These are phyloP conservation scores for Vanderwaltozyma verrucispora DNA, from an alignment of 805 yeast species.

Conservation along the genomic window DNA sequence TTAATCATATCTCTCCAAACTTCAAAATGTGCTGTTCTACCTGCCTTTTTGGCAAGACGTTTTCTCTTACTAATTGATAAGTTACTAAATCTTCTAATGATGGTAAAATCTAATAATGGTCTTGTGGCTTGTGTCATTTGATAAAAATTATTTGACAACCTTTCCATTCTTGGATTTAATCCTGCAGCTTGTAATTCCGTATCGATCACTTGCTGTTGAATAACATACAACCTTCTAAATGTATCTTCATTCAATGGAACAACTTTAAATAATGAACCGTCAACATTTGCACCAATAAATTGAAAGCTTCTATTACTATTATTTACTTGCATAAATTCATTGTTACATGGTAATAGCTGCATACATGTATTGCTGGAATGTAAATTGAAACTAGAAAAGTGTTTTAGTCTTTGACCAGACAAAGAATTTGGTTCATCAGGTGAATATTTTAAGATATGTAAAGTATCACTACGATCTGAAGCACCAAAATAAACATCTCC, in stretches of 20 bases:
- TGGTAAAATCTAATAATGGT: constrained; percentile 55
- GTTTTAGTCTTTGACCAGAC: constrained; percentile 67
- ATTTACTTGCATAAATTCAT: constrained; percentile 17
- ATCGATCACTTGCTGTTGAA: constrained; percentile 81
- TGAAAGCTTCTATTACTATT: constrained; percentile 35
- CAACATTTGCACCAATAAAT: constrained; percentile 60
- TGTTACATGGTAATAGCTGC: constrained; percentile 32
- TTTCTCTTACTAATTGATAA: constrained; percentile 49
- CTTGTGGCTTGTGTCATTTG: constrained; percentile 35
- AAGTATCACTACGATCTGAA: constrained; percentile 54
- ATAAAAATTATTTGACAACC: constrained; percentile 33
- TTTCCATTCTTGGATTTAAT: constrained; percentile 64
- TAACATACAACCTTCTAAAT: constrained; percentile 70
- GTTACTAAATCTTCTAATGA: constrained; percentile 42
- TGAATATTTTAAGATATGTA: constrained; percentile 75
- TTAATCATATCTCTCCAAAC: constrained; percentile 60
- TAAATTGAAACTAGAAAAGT: constrained; percentile 58
- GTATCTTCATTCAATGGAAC: constrained; percentile 64
- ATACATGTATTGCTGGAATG: constrained; percentile 52
- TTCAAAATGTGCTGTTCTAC: constrained; percentile 47
- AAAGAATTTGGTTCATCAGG: constrained; percentile 83
- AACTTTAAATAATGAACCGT: constrained; percentile 70
- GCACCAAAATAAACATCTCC: constrained; percentile 56
- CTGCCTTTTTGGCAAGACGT: constrained; percentile 44
- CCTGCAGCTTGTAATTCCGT: constrained; percentile 68